A percentile compares a stretch with the other conserved stretches of the same genome.
Conservation (phyloP, 805 yeast species). For the Pichia gijzeniarum region DNA sequence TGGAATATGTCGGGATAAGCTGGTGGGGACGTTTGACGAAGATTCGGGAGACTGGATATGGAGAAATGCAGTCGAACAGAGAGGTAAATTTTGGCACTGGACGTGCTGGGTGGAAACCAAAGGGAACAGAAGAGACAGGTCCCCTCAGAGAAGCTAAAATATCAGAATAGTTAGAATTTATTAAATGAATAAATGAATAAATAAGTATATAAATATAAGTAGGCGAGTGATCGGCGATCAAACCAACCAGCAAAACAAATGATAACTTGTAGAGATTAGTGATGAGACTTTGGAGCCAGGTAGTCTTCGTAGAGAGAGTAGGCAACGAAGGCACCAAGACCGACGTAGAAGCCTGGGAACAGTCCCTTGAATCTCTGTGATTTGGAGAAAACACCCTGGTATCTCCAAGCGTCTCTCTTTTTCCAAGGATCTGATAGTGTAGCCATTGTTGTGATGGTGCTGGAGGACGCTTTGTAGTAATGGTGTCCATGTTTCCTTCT, state of each 20-base stretch:
- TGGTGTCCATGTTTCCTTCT: no score
- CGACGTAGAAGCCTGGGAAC: conserved; percentile 78
- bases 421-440: conserved; percentile 39
- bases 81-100: conserved; percentile 50
- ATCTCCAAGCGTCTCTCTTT: conserved; percentile 81
- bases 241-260: neutral
- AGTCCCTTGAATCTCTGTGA: conserved; percentile 60
- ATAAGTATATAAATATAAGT: neutral
- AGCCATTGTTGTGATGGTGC: conserved; percentile 24
- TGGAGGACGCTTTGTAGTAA: no score
- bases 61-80: conserved; percentile 53
- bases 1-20: conserved; percentile 63
- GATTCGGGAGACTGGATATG: conserved; percentile 79
- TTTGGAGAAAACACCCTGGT: conserved; percentile 73
- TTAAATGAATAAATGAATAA: neutral
- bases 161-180: conserved; percentile 2
- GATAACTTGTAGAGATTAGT: neutral
- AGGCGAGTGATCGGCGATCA: neutral
- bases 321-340: conserved; percentile 65
- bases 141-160: conserved; percentile 22
- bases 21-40: conserved; percentile 62
- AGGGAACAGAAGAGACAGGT: conserved; percentile 25
- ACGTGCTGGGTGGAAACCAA: conserved; percentile 61
- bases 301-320: conserved; percentile 59
- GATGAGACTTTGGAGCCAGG: conserved; percentile 26